Evolutionary conservation across 2,329 filamentous ascomycete genomes (phyloP), one percentile per base, ranked within the genome.

Genomic region (Monilinia fructigena): DNA sequence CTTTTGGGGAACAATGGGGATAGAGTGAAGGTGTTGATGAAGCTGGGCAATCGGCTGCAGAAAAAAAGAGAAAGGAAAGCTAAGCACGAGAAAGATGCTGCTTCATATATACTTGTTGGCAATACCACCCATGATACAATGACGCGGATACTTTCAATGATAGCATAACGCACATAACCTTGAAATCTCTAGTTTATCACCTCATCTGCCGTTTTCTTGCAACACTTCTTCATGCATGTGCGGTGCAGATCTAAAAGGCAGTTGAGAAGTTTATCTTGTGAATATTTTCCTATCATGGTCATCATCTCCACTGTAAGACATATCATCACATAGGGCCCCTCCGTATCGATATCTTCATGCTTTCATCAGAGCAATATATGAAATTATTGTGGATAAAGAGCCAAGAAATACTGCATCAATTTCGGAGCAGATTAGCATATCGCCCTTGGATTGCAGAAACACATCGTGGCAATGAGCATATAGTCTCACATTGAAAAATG

Each of bases 361-460:
- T n/a, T 28, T 28, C 28, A 28, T 28, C 28, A 7, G 5, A 35
- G 20, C 28, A 31, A 42, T 38, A 26, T 38, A 18, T 20, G 20
- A 42, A 31, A 42, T 2, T 14, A 63, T 63, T 45, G 60, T 55
- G 60, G 48, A 53, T 31, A 40, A 53, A 54, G 42, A 54, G 18
- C 35, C 48, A 63, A 42, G 60, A 54, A 14, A 54, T 31, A 20
- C 40, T 7, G 11, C 40, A 47, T 3, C 2, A 11, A 63, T 63
- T 31, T 23, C 31, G 35, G 35, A 42, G 40, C 35, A 63, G 35
- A 42, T 14, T 63, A 14, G 23, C 12, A 35, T 8, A 35, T 5
- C 31, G 7, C 31, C 31, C 31, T 35, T 35, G 31, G 31, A 45
- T 63, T 63, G 35, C 60, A 18, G 60, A 42, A 38, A 55, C 28